Evolutionary conservation across 495 filamentous ascomycete species (phyloP).

Genomic region (Cercophora samala): DNA sequence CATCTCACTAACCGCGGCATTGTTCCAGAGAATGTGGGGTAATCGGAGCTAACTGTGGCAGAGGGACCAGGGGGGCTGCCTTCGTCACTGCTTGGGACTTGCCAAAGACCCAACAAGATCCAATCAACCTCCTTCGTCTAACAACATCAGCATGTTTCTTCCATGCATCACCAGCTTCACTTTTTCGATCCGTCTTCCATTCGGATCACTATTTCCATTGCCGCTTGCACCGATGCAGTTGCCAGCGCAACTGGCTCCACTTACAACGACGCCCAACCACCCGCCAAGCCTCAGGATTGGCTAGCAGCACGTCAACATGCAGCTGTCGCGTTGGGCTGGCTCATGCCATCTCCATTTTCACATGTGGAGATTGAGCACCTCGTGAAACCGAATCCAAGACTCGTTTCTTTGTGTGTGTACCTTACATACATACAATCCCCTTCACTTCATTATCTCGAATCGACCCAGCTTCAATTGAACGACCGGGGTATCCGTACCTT

Average conservation of each 20-base stretch:
- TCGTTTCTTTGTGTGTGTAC: neutral
- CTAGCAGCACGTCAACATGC: neutral
- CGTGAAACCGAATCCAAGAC: neutral
- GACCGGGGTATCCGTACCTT: neutral
- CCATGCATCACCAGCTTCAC: neutral
- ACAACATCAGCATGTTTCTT: neutral
- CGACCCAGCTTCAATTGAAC: neutral
- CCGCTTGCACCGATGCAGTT: neutral
- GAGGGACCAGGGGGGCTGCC: no score
- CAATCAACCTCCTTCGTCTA: neutral
- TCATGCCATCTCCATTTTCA: neutral
- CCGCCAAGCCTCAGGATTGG: neutral
- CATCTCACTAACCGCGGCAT: neutral
- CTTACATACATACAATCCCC: no score
- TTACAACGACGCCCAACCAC: neutral
- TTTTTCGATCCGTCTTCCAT: neutral
- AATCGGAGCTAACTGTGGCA: neutral
- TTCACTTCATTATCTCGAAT: neutral
- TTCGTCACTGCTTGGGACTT: neutral
- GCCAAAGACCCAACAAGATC: neutral
- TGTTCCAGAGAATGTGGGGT: neutral
- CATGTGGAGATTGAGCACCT: neutral
- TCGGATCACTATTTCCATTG: neutral
- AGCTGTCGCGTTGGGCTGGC: neutral
- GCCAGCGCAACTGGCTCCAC: neutral